Base-by-base conservation (phyloP, 495 filamentous ascomycete species). In the Xylaria palmicola region DNA sequence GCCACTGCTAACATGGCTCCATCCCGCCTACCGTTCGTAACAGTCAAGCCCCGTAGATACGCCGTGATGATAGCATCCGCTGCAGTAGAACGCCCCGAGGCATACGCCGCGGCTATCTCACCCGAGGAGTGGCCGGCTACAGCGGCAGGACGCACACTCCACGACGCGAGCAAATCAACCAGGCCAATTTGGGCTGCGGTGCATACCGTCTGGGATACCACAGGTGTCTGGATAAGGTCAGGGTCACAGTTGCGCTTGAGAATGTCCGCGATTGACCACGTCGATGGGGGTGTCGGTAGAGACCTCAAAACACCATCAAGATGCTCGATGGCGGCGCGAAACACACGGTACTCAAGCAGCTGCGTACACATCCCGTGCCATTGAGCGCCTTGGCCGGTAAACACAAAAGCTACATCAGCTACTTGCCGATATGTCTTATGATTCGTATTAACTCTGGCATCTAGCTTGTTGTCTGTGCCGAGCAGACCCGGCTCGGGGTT, bases 101-200 rank as follows among this genome's bases (percentile, higher is more conserved):
- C 66, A 61, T 77, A 77, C 0, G 72, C 72, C 0, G 72, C 73
- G 0, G 67, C 75, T 4, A 76, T 72, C 40, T 77, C 75, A 4
- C 75, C 72, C 13, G 65, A 68, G 6, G 71, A 74, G 41, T 78
- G 75, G 0, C 75, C 74, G 8, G 65, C 65, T 1, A 67, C 67
- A 12, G 67, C 70, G 7, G 56, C 53, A 0, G 81, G 78, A 1
- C 52, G 43, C 12, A 86, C 69, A 32, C 71, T 72, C 75, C 76
- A 80, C 7, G 68, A 73, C 1, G 53, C 50, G 5, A 85, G 65
- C 1, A 86, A 62, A 12, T 80, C 72, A 0, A 84, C 78, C n/a
- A 86, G 36, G 2, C 74, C 76, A 8, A 81, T 59, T 55, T 81
- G 76, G 5, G 78, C 39, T 24, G 70, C 70, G 1, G 75, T 78